These are phyloP conservation scores for Hysterangium stoloniferum DNA, from an alignment of 768 basidiomycete genomes.

Conservation along the genomic window DNA sequence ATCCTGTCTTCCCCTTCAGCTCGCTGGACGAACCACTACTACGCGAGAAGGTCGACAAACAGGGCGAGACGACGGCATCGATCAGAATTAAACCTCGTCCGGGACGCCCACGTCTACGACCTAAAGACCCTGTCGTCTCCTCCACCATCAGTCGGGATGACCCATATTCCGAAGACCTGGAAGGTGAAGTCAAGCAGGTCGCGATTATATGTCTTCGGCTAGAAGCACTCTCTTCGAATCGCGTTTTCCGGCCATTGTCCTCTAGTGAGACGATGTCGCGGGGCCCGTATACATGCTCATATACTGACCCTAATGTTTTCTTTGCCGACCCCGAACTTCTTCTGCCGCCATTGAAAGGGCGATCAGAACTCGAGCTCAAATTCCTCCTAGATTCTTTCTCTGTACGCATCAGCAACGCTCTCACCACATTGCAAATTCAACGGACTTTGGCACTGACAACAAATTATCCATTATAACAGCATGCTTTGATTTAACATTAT, in stretches of 20 bases:
- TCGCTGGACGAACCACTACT: constrained; percentile 12
- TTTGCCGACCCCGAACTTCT: constrained; percentile 56
- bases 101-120: neutral
- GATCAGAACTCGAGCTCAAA: constrained; percentile 66
- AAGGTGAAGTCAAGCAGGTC: constrained; percentile 69
- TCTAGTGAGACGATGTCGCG: no score
- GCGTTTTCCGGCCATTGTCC: constrained; percentile 45
- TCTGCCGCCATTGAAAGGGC: constrained; percentile 61
- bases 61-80: no score
- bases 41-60: neutral
- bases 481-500: neutral
- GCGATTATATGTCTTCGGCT: constrained; percentile 68
- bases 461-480: neutral
- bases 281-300: constrained; percentile 21
- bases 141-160: no score
- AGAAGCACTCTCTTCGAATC: constrained; percentile 62
- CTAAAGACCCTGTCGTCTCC: neutral
- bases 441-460: neutral
- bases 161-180: no score
- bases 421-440: constrained; percentile 20
- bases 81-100: no score
- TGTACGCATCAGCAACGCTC: constrained; percentile 68
- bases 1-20: constrained; percentile 55
- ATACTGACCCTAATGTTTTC: constrained; percentile 30
- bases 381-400: constrained; percentile 70